Evolutionary conservation across 1,139 yeast species (phyloP), one percentile per base, ranked within the genome.

Genomic region (Debaryomycetaceae sp.): DNA sequence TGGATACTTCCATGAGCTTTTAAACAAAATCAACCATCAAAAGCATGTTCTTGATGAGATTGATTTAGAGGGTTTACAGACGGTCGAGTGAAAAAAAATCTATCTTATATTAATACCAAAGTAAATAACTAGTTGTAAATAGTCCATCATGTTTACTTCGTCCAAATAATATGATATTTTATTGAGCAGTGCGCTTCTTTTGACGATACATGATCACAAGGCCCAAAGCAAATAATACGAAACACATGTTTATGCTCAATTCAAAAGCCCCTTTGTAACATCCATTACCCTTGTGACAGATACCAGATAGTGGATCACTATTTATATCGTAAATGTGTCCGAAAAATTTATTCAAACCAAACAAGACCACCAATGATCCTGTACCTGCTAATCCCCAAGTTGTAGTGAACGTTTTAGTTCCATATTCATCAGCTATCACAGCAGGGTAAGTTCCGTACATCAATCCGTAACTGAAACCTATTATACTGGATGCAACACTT

Each of bases 1-100:
- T 39, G 71, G 69, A 6, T 87, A 84, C 53, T 87, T 87, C 62
- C 70, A 69, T 18, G 68, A 72, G 15, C 61, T 87, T 44, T 63
- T 75, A 42, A 67, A 67, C 24, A 73, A 74, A 48, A 71, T 81
- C 11, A 56, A 58, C 16, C 59, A 66, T 18, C 87, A 83, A 54
- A 65, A 62, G 42, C 54, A 61, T 6, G 45, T 70, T 33, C 73
- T 83, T 8, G 67, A 67, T 19, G 69, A 70, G 7, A 73, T 80
- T 44, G 80, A 79, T 48, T 63, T 83, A 46, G 87, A 81, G 46
- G 67, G 68, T 36, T 58, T 75, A 36, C 59, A 70, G 43, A 59
- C 63, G 11, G 78, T 75, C 30, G 81, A 75, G 46, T 73, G 53
- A 48, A 14, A 17, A 31, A n/a, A n/a, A 19, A 33, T 4, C 13